A percentile compares a stretch with the other conserved stretches of the same genome.
Evolutionary conservation across 192 early-diverging fungal genomes (phyloP).

Genomic region (Gigaspora rosea): DNA sequence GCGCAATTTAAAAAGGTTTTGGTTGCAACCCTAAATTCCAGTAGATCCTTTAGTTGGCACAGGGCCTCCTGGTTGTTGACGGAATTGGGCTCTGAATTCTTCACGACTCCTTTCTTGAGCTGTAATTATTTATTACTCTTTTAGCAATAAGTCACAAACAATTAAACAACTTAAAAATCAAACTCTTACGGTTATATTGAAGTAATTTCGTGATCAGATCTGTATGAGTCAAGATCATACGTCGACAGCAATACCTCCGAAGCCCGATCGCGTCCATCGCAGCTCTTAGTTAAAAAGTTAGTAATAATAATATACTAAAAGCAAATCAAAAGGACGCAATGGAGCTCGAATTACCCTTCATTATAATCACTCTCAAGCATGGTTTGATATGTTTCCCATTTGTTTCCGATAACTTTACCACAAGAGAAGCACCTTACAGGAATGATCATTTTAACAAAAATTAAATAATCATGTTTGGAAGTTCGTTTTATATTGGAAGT

Average conservation of each 20-base stretch:
- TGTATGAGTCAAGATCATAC: constrained; percentile 98
- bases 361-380: constrained; percentile 76
- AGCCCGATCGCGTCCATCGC: constrained; percentile 74
- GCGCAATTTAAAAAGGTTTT: no score
- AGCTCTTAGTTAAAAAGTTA: constrained; percentile 45
- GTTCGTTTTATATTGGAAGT: no score
- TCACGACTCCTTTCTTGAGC: constrained; percentile 32
- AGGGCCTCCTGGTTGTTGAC: neutral
- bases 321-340: neutral
- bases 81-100: constrained; percentile 28
- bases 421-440: constrained; percentile 98
- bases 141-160: neutral
- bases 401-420: constrained; percentile 98
- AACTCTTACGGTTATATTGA: constrained; percentile 81
- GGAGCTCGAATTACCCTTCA: constrained; percentile 60
- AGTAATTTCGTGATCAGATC: constrained; percentile 98
- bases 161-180: neutral
- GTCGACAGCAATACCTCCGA: constrained; percentile 94
- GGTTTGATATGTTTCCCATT: constrained; percentile 90
- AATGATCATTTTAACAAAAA: constrained; percentile 81
- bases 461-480: neutral
- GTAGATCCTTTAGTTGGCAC: neutral
- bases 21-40: no score
- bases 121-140: neutral
- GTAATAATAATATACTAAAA: constrained; percentile 11